Base-by-base conservation (phyloP, 345 rosid genomes). In the Sonneratia caseolaris region DNA sequence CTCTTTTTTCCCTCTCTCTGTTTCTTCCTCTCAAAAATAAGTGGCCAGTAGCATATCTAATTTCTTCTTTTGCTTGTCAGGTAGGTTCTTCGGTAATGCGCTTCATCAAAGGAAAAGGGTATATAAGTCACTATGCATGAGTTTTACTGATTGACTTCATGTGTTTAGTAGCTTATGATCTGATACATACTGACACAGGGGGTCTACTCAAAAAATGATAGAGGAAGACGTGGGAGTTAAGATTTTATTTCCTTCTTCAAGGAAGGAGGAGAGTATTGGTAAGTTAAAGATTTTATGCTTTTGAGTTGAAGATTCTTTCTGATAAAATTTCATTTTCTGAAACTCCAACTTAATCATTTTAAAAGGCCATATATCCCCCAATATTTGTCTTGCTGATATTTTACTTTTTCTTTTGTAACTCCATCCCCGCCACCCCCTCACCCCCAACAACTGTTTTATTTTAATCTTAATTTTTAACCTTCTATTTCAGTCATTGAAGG, bases 181-280 rank as follows among this genome's bases (percentile, higher is more conserved):
- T 51, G 27, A 38, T 72, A 68, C 77, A 78, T 66, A 53, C 69
- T 79, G 32, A 59, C 55, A 66, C 80, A 95, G 99, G 72, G 92
- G 92, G 61, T 78, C 84, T 66, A 87, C 86, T 32, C 88, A 81
- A 77, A 80, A 73, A 83, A 80, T 82, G 69, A 79, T 90, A 78
- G 98, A 95, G 85, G 89, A 84, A 79, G 97, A 86, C 77, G 81
- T 71, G 83, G 91, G 89, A 53, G 97, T 90, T 73, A 88, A 82
- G 79, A 86, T 95, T 73, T 75, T 83, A 49, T 69, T 92, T 77
- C 96, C 94, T 36, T 76, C 80, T 37, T 85, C 96, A 73, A 90
- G 81, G 77, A 77, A 80, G 68, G 89, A 86, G 72, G 97, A 90
- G 71, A 78, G 84, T 59, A 78, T 92, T 59, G 74, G 99, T 95